A percentile compares a stretch with the other conserved stretches of the same genome.
phyloP scores from a whole-genome alignment of 179 eudicot species.

The Drosera spatulata region DNA sequence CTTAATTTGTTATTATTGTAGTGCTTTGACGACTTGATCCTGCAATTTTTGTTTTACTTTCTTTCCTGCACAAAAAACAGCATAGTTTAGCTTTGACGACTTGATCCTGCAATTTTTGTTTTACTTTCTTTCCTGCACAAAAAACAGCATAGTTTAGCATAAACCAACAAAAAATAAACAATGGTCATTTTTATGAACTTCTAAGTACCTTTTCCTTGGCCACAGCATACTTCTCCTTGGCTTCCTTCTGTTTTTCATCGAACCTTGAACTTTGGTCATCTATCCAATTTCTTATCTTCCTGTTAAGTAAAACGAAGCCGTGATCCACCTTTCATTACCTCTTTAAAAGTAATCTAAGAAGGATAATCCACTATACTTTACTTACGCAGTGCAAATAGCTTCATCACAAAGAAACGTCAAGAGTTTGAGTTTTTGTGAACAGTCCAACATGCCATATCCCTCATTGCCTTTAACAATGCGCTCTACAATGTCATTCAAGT shows the following conservation, averaged over 20 bases:
- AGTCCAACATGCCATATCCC: constrained; percentile 33
- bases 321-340: too few species aligned
- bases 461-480: constrained; percentile 24
- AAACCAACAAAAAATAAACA: too few species aligned
- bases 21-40: constrained; percentile 26
- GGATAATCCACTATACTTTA: constrained; percentile 2
- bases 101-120: constrained; percentile 53
- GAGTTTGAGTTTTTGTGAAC: constrained; percentile 48
- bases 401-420: constrained; percentile 56
- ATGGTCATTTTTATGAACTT: too few species aligned
- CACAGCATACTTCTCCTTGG: constrained; percentile 35
- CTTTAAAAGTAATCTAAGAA: too few species aligned
- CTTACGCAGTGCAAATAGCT: constrained; percentile 48
- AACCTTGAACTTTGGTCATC: constrained; percentile 38
- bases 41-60: constrained; percentile 43
- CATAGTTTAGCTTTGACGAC: constrained; percentile 24
- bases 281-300: constrained; percentile 66
- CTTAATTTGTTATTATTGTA: too few species aligned
- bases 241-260: constrained; percentile 46
- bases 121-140: constrained; percentile 54
- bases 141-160: not conserved
- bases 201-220: constrained; percentile 56
- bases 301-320: constrained; percentile 10
- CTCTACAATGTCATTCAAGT: constrained; percentile 19
- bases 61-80: constrained; percentile 44